Percentiles rank a stretch among this genome's conserved stretches.
phyloP scores from a whole-genome alignment of 331 rosid genomes.

The Quercus tomentella region DNA sequence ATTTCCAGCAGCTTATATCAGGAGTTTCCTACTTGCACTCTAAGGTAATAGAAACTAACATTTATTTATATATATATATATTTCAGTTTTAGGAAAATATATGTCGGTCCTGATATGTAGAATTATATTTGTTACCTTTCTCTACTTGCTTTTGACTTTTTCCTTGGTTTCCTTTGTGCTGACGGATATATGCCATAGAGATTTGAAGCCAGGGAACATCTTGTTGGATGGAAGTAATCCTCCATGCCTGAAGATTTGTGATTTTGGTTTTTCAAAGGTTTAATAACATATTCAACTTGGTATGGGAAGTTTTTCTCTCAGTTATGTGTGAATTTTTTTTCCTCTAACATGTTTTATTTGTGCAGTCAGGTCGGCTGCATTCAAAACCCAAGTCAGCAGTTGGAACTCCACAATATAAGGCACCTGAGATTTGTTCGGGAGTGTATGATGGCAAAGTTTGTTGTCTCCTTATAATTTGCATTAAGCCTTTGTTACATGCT shows the following conservation, averaged over 20 bases:
- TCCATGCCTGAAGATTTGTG: slow-evolving; percentile 72
- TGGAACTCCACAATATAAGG: slow-evolving; percentile 87
- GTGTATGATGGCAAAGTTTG: slow-evolving; percentile 89
- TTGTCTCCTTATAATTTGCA: neutral
- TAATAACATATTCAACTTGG: slow-evolving; percentile 12
- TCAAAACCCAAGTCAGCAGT: slow-evolving; percentile 88
- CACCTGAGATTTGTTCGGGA: slow-evolving; percentile 85
- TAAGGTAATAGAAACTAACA: slow-evolving; percentile 42
- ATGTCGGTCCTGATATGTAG: neutral
- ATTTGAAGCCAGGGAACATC: slow-evolving; percentile 80
- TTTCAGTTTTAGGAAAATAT: too few relatives aligned
- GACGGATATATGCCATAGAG: slow-evolving; percentile 64
- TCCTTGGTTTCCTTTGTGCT: slow-evolving; percentile 4
- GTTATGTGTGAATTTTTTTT: neutral
- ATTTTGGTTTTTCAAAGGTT: slow-evolving; percentile 83
- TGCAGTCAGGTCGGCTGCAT: slow-evolving; percentile 82
- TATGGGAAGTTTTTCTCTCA: slow-evolving; percentile 10
- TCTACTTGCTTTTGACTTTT: neutral
- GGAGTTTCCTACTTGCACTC: slow-evolving; percentile 78
- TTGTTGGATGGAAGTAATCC: slow-evolving; percentile 87
- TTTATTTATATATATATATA: too few relatives aligned
- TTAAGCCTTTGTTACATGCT: neutral
- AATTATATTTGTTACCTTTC: neutral
- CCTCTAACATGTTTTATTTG: slow-evolving; percentile 31
- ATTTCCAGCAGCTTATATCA: slow-evolving; percentile 91